Evolutionary conservation across 2,329 filamentous ascomycete genomes (phyloP).

Genomic region (Claviceps sp.): DNA sequence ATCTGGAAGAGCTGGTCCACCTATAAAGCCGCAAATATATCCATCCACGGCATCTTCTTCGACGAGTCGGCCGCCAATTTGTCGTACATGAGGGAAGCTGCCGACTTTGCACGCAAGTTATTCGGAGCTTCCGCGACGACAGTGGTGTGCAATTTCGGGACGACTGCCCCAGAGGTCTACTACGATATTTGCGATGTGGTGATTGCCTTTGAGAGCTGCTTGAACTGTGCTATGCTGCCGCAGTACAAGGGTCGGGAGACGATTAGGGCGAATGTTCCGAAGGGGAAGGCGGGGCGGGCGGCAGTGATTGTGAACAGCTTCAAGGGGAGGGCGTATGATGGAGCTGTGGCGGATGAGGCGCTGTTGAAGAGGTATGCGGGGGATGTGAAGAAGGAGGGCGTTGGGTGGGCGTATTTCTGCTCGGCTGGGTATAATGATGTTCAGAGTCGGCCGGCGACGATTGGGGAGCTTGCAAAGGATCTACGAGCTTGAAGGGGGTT

Average conservation of each 20-base stretch:
- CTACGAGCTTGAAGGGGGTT: not conserved
- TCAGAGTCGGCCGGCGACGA: not conserved
- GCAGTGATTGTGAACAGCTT: constrained; percentile 12
- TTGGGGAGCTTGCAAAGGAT: not conserved
- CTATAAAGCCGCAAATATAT: constrained; percentile 7
- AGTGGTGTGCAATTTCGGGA: constrained; percentile 13
- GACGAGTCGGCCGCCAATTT: constrained; percentile 9
- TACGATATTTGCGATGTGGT: constrained; percentile 14
- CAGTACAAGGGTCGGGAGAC: constrained; percentile 10
- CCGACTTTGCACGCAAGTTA: constrained; percentile 6
- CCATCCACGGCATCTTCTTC: constrained; percentile 13
- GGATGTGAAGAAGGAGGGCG: not conserved
- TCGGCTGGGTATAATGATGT: constrained; percentile 2
- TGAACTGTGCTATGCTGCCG: constrained; percentile 7
- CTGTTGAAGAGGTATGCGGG: not conserved
- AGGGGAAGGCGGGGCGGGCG: not conserved
- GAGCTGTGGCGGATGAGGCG: constrained; percentile 1
- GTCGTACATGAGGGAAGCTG: constrained; percentile 10
- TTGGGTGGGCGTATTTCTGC: constrained; percentile 4
- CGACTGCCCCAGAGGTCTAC: constrained; percentile 5
- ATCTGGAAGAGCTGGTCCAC: constrained; percentile 9
- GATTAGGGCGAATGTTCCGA: constrained; percentile 8
- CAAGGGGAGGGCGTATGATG: constrained; percentile 6
- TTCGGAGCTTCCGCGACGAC: constrained; percentile 3
- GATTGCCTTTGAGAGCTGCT: constrained; percentile 13